A percentile compares a stretch with the other conserved stretches of the same genome.
phyloP scores from a whole-genome alignment of 1,139 yeast genomes.

The Ogataea hybrid region DNA sequence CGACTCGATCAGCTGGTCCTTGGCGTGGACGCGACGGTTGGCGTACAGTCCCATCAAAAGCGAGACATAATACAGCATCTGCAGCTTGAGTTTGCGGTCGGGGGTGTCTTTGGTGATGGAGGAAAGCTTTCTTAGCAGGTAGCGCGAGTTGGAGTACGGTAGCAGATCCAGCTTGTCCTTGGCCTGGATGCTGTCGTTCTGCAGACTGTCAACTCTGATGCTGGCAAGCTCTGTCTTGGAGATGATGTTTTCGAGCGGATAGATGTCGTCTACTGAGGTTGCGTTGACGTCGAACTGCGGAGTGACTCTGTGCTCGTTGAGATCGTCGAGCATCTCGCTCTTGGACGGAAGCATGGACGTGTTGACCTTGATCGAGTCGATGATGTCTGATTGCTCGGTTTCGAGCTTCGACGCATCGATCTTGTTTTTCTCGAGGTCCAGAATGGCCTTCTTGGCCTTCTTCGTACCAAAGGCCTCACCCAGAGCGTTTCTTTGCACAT shows the following conservation, averaged over 20 bases:
- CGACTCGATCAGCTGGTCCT: slow-evolving; percentile 57
- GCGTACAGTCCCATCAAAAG: slow-evolving; percentile 76
- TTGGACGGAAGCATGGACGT: slow-evolving; percentile 74
- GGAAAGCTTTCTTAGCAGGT: slow-evolving; percentile 49
- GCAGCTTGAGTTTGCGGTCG: slow-evolving; percentile 56
- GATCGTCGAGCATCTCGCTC: slow-evolving; percentile 51
- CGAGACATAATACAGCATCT: slow-evolving; percentile 74
- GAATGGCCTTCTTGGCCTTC: slow-evolving; percentile 89
- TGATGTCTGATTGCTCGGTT: slow-evolving; percentile 68
- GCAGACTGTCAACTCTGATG: slow-evolving; percentile 59
- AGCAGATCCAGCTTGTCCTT: slow-evolving; percentile 52
- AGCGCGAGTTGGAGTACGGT: slow-evolving; percentile 54
- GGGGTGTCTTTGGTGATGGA: slow-evolving; percentile 38
- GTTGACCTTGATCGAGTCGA: slow-evolving; percentile 70
- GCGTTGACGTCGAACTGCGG: slow-evolving; percentile 79
- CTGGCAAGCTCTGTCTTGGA: slow-evolving; percentile 62
- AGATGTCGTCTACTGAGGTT: slow-evolving; percentile 75
- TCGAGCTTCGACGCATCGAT: slow-evolving; percentile 81
- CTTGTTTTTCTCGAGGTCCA: slow-evolving; percentile 75
- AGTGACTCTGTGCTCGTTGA: slow-evolving; percentile 73
- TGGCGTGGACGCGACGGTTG: slow-evolving; percentile 63
- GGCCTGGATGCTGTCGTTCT: slow-evolving; percentile 45
- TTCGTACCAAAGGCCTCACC: slow-evolving; percentile 98
- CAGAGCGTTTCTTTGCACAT: slow-evolving; percentile 70
- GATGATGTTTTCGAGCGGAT: slow-evolving; percentile 69